A percentile compares a stretch with the other conserved stretches of the same genome.
Evolutionary conservation across 148 eudicot species (phyloP).

Genomic region (Dysphania ambrosioides): DNA sequence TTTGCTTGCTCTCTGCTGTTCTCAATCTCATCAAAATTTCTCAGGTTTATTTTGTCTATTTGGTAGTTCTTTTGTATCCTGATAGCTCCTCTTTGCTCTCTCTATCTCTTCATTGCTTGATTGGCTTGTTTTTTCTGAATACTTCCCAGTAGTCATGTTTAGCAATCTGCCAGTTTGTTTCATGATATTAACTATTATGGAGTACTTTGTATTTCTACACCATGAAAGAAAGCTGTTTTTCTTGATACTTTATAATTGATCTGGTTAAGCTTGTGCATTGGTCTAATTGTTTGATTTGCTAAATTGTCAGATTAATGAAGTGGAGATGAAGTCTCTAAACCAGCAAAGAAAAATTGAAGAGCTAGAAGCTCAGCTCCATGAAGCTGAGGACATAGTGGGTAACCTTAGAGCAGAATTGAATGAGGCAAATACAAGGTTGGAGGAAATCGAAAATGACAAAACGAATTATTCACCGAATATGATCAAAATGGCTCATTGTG

Average conservation of each 20-base stretch:
- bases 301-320: constrained; percentile 52
- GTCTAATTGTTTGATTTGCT: neutral
- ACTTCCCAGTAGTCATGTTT: neutral
- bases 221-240: neutral
- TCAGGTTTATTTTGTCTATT: neutral
- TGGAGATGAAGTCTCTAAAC: constrained; percentile 45
- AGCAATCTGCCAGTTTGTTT: neutral
- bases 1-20: neutral
- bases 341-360: constrained; percentile 77
- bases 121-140: neutral
- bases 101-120: neutral
- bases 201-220: neutral
- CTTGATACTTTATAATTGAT: neutral
- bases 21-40: neutral
- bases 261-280: neutral
- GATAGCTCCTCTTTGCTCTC: neutral
- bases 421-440: constrained; percentile 48
- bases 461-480: constrained; percentile 10
- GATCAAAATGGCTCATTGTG: neutral
- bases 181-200: too few species aligned
- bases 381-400: constrained; percentile 88
- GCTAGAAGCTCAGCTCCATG: constrained; percentile 95
- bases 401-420: constrained; percentile 71
- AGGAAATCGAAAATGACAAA: constrained; percentile 33
- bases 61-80: neutral